phyloP scores from a whole-genome alignment of 495 filamentous ascomycete genomes.

The Talaromyces wortmannii region DNA sequence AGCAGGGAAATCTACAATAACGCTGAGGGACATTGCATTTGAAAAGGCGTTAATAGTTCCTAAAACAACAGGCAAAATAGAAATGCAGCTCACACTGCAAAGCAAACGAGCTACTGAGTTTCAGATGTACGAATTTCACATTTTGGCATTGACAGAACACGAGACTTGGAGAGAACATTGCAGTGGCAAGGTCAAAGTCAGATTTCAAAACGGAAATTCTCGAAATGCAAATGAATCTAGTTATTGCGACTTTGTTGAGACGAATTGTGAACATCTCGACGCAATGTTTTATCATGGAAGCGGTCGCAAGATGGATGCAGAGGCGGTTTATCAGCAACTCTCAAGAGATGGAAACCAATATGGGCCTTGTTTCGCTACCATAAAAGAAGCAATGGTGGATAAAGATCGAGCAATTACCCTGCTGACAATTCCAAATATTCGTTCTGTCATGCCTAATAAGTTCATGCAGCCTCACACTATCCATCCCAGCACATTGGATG shows the following conservation, averaged over 20 bases:
- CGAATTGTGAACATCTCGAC: neutral
- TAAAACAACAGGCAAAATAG: too few species aligned
- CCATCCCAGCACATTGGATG: conserved; percentile 30
- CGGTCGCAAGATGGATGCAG: neutral
- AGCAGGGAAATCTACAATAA: neutral
- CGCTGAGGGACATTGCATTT: neutral
- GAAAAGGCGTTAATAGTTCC: too few species aligned
- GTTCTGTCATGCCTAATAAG: conserved; percentile 17
- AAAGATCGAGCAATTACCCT: conserved; percentile 14
- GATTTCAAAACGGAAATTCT: too few species aligned
- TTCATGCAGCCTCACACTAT: conserved; percentile 23
- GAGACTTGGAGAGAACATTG: too few species aligned
- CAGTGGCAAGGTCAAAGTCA: too few species aligned
- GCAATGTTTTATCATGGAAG: too few species aligned
- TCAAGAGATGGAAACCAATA: conserved; percentile 9
- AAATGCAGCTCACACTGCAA: too few species aligned
- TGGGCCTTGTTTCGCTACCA: conserved; percentile 29
- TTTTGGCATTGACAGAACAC: too few species aligned
- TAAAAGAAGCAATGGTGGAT: conserved; percentile 29
- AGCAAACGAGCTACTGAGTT: too few species aligned
- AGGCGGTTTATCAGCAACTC: neutral
- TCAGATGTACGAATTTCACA: too few species aligned
- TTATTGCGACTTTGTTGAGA: neutral
- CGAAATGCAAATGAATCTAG: too few species aligned
- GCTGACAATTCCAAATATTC: conserved; percentile 18